Percentiles rank a stretch among this genome's conserved stretches.
Conservation (phyloP, 345 rosid species). For the Acer negundo region DNA sequence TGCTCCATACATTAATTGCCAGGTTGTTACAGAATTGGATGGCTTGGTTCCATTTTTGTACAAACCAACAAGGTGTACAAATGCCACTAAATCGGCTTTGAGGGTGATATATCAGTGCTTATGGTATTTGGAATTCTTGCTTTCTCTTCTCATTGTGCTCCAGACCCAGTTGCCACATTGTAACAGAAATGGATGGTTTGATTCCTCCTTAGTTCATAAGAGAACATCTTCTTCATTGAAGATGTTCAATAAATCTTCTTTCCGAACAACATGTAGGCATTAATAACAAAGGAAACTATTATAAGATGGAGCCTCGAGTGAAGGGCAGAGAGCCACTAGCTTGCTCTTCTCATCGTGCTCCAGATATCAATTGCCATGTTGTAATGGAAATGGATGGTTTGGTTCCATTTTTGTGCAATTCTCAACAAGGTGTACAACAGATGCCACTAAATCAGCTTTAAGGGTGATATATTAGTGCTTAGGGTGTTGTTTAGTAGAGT, state of each 20-base stretch:
- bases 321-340: slow-evolving; percentile 51
- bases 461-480: not conserved
- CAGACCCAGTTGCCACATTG: slow-evolving; percentile 40
- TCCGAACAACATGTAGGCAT: not conserved
- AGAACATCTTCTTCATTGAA: not conserved
- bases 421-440: slow-evolving; percentile 30
- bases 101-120: not conserved
- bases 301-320: slow-evolving; percentile 60
- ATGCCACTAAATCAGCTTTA: not conserved
- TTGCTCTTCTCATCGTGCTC: slow-evolving; percentile 78
- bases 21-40: slow-evolving; percentile 36
- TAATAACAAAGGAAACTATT: not conserved
- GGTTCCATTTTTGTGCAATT: slow-evolving; percentile 32
- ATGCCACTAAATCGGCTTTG: not conserved
- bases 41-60: slow-evolving; percentile 33
- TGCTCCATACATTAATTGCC: slow-evolving; percentile 57
- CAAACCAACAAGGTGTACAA: slow-evolving; percentile 32
- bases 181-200: slow-evolving; percentile 32
- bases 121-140: not conserved
- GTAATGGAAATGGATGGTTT: slow-evolving; percentile 34
- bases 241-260: not conserved
- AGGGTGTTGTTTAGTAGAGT: not conserved
- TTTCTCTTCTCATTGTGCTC: slow-evolving; percentile 36
- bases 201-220: slow-evolving; percentile 18
- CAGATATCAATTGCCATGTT: slow-evolving; percentile 45